Percentiles rank a stretch among this genome's conserved stretches.
Conservation (phyloP, 768 basidiomycete species). For the Phanerochaete carnosa region DNA sequence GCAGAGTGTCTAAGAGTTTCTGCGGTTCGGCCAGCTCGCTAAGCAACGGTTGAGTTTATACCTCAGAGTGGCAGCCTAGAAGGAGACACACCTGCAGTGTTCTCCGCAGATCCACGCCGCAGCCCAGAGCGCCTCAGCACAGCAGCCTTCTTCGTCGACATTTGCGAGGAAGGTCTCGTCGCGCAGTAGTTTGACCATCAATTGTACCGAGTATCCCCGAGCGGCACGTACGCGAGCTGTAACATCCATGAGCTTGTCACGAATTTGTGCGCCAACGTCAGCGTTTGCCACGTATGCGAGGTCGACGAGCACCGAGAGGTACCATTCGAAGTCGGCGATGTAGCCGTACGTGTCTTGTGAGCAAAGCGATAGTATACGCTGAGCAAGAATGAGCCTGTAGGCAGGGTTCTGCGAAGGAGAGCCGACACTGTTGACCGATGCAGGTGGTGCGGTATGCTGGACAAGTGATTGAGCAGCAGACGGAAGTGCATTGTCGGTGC, state of each 20-base stretch:
- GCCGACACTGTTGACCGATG: constrained; percentile 29
- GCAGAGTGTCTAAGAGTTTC: constrained; percentile 65
- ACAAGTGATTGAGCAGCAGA: constrained; percentile 53
- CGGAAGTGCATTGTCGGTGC: constrained; percentile 48
- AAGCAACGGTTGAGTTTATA: constrained; percentile 3
- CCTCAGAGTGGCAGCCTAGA: not conserved
- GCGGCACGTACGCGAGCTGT: constrained; percentile 76
- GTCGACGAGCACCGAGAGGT: constrained; percentile 90
- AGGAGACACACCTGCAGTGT: constrained; percentile 70
- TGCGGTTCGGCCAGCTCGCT: constrained; percentile 82
- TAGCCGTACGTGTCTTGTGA: constrained; percentile 83
- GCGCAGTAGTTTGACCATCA: constrained; percentile 77
- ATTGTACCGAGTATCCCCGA: constrained; percentile 74
- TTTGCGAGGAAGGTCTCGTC: constrained; percentile 74
- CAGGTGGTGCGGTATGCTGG: constrained; percentile 49
- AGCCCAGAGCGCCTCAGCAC: constrained; percentile 86
- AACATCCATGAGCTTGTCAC: constrained; percentile 84
- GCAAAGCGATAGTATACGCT: constrained; percentile 83
- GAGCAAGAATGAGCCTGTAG: constrained; percentile 81
- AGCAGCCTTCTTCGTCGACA: constrained; percentile 67
- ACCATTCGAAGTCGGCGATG: constrained; percentile 95
- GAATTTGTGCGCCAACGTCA: constrained; percentile 72
- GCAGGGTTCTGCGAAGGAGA: constrained; percentile 71
- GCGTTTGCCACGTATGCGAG: constrained; percentile 84
- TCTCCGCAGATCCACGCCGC: constrained; percentile 98